phyloP scores from a whole-genome alignment of 441 rosid species.

The Corymbia citriodora region DNA sequence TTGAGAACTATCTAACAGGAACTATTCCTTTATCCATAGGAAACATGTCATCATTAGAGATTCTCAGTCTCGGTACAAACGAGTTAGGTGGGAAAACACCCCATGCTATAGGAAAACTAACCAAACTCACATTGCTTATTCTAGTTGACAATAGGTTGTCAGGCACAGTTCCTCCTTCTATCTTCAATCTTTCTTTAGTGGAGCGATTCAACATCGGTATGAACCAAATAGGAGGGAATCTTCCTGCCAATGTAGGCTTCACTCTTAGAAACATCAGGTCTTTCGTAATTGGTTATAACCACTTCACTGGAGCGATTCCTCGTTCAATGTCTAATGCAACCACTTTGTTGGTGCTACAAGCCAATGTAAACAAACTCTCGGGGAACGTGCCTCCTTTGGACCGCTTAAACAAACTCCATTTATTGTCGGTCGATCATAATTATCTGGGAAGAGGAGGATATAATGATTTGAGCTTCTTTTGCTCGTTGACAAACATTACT shows the following conservation, averaged over 20 bases:
- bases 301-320: not conserved
- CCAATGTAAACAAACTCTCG: not conserved
- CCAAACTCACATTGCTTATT: rapidly evolving
- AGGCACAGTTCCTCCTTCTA: too few species aligned
- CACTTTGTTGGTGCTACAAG: not conserved
- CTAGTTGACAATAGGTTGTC: rapidly evolving
- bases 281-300: not conserved
- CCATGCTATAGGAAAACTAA: too few species aligned
- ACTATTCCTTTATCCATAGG: not conserved
- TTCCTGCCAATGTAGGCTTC: slow-evolving; percentile 1
- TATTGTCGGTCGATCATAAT: not conserved
- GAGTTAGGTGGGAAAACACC: too few species aligned
- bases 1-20: rapidly evolving
- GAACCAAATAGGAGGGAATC: too few species aligned
- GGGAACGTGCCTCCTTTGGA: slow-evolving; percentile 1
- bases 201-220: rapidly evolving
- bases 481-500: slow-evolving; percentile 6
- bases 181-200: too few species aligned
- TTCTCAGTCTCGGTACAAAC: rapidly evolving
- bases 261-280: not conserved
- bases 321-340: slow-evolving; percentile 13
- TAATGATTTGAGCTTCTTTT: not conserved
- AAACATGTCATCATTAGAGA: not conserved
- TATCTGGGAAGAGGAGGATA: not conserved
- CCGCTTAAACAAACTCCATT: not conserved